Evolutionary conservation across 2,329 filamentous ascomycete genomes (phyloP).

Genomic region (Phaeosphaeriaceae sp.): DNA sequence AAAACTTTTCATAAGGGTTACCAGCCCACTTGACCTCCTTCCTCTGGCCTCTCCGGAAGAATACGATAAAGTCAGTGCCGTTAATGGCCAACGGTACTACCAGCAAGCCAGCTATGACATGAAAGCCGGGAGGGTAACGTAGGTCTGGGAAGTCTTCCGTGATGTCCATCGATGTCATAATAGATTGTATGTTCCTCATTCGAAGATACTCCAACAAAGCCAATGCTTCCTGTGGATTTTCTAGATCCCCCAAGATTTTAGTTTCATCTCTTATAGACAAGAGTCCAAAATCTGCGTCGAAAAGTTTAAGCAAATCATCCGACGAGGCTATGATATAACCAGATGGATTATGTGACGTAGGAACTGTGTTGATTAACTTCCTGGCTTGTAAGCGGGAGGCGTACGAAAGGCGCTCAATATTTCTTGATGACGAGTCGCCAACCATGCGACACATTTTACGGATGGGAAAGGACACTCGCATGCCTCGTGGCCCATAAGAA

Average conservation of each 20-base stretch:
- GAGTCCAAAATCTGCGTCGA: slow-evolving; percentile 86
- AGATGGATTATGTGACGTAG: slow-evolving; percentile 80
- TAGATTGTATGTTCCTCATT: slow-evolving; percentile 74
- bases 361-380: slow-evolving; percentile 85
- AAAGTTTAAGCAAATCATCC: slow-evolving; percentile 81
- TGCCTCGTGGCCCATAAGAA: slow-evolving; percentile 75
- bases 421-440: slow-evolving; percentile 83
- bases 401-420: slow-evolving; percentile 87
- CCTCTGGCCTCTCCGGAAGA: slow-evolving; percentile 79
- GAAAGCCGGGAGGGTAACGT: slow-evolving; percentile 78
- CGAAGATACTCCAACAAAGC: slow-evolving; percentile 85
- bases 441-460: slow-evolving; percentile 90
- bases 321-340: slow-evolving; percentile 91
- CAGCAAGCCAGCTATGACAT: slow-evolving; percentile 76
- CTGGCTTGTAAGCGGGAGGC: slow-evolving; percentile 82
- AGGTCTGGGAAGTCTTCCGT: slow-evolving; percentile 80
- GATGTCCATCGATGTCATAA: slow-evolving; percentile 80
- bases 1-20: slow-evolving; percentile 81
- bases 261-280: slow-evolving; percentile 88
- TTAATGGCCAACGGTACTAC: slow-evolving; percentile 79
- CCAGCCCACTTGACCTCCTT: slow-evolving; percentile 85
- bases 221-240: slow-evolving; percentile 81
- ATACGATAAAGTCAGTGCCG: slow-evolving; percentile 86
- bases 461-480: slow-evolving; percentile 91
- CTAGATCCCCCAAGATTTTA: slow-evolving; percentile 77